Percentiles rank a stretch among this genome's conserved stretches.
Conservation (phyloP, 2,329 filamentous ascomycete species). For the Aspergillus vadensis region DNA sequence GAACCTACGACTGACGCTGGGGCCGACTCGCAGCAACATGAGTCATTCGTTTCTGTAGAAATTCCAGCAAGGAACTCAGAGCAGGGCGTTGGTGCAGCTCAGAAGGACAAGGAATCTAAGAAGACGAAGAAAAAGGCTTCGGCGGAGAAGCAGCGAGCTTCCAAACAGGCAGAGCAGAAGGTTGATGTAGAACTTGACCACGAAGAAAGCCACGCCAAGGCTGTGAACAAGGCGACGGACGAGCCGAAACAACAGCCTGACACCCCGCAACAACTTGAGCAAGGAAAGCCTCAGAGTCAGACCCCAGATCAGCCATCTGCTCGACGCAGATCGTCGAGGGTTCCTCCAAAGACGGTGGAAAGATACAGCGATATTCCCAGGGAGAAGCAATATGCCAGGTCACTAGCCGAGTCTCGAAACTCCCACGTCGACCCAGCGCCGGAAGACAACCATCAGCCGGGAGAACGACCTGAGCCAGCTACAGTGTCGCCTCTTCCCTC, state of each 20-base stretch:
- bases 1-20: conserved; percentile 14
- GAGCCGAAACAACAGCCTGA: conserved; percentile 23
- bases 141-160: conserved; percentile 33
- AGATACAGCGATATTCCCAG: conserved; percentile 42
- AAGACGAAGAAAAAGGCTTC: conserved; percentile 34
- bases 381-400: conserved; percentile 38
- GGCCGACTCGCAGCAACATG: conserved; percentile 23
- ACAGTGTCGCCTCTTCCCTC: conserved; percentile 32
- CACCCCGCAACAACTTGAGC: conserved; percentile 22
- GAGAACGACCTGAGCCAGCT: conserved; percentile 12
- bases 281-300: conserved; percentile 20
- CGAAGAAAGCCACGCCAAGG: background rate
- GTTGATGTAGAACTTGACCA: background rate
- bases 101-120: conserved; percentile 25
- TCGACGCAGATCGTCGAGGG: conserved; percentile 28
- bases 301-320: conserved; percentile 19
- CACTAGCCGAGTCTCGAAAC: conserved; percentile 29
- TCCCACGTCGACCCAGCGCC: conserved; percentile 18
- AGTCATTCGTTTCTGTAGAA: conserved; percentile 35
- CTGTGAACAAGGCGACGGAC: conserved; percentile 5
- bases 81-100: conserved; percentile 33
- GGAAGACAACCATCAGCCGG: conserved; percentile 15
- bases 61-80: conserved; percentile 33
- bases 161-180: conserved; percentile 11
- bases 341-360: conserved; percentile 40